Evolutionary conservation across 768 basidiomycete genomes (phyloP).

Genomic region (Boletellus sp.): DNA sequence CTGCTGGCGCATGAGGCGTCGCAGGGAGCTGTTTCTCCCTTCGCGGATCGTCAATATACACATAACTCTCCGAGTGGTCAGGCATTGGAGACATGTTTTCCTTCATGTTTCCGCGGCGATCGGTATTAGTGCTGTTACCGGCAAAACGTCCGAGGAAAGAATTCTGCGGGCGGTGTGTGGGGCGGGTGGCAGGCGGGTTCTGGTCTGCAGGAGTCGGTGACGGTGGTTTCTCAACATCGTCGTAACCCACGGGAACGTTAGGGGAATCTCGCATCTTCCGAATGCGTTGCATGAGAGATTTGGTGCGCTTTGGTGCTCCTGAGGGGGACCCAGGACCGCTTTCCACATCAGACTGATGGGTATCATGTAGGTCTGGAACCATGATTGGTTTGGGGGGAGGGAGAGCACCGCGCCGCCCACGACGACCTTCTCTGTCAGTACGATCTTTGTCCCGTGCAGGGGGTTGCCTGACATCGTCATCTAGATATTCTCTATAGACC

Average conservation of each 20-base stretch:
- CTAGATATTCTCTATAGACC: conserved; percentile 42
- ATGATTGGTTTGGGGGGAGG: conserved; percentile 86
- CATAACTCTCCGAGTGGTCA: conserved; percentile 51
- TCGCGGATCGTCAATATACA: conserved; percentile 54
- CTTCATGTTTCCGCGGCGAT: conserved; percentile 35
- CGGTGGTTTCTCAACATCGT: conserved; percentile 38
- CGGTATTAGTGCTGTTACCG: conserved; percentile 28
- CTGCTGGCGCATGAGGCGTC: conserved; percentile 34
- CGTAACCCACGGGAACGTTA: conserved; percentile 66
- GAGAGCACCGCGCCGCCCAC: conserved; percentile 48
- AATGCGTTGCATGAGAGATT: conserved; percentile 84
- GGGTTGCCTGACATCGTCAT: conserved; percentile 34
- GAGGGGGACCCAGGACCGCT: conserved; percentile 39
- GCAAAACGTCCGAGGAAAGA: conserved; percentile 76
- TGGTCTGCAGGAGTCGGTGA: conserved; percentile 42
- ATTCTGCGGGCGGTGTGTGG: conserved; percentile 69
- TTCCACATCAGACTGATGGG: conserved; percentile 36
- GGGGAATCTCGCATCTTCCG: conserved; percentile 85
- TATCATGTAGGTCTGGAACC: conserved; percentile 56
- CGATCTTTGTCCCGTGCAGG: conserved; percentile 34
- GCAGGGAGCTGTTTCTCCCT: conserved; percentile 54
- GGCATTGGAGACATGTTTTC: conserved; percentile 31
- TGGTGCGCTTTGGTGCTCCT: conserved; percentile 62
- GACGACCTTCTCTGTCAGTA: conserved; percentile 30
- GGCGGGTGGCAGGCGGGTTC: conserved; percentile 35